A percentile compares a stretch with the other conserved stretches of the same genome.
phyloP scores from a whole-genome alignment of 306 rosid genomes.

The Hylodesmum podocarpum region DNA sequence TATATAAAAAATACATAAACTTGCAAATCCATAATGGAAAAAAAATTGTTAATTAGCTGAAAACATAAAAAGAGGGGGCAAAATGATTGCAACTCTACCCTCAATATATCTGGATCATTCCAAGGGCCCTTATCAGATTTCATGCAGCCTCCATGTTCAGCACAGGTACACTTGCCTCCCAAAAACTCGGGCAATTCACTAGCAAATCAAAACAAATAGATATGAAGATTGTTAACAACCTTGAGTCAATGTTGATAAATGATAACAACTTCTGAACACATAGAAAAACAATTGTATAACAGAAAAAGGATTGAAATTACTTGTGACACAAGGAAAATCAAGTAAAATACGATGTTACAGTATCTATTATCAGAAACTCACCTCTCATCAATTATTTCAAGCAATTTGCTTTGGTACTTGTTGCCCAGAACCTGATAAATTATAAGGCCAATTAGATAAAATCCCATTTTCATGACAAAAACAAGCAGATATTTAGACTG shows the following conservation, averaged over 20 bases:
- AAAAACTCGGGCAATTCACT: constrained; percentile 94
- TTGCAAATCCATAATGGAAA: background rate
- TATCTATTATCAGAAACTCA: constrained; percentile 32
- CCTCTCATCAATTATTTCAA: constrained; percentile 91
- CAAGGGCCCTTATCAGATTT: constrained; percentile 95
- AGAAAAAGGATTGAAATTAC: background rate
- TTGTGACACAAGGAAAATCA: background rate
- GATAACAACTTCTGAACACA: background rate
- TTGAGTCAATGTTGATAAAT: background rate
- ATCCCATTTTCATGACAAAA: constrained; percentile 5
- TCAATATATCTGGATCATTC: constrained; percentile 67
- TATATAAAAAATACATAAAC: constrained; percentile 20
- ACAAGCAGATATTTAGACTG: background rate
- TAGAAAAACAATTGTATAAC: background rate
- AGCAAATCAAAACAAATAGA: constrained; percentile 29
- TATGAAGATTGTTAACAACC: constrained; percentile 2
- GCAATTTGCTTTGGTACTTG: constrained; percentile 88
- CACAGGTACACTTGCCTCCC: constrained; percentile 87
- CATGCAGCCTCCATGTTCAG: constrained; percentile 94
- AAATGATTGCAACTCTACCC: constrained; percentile 37
- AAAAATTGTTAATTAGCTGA: background rate
- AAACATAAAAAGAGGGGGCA: background rate
- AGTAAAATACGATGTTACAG: background rate
- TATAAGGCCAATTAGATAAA: constrained; percentile 18
- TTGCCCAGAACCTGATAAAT: constrained; percentile 82